phyloP scores from a whole-genome alignment of 148 eudicot genomes.

The Cornus florida region DNA sequence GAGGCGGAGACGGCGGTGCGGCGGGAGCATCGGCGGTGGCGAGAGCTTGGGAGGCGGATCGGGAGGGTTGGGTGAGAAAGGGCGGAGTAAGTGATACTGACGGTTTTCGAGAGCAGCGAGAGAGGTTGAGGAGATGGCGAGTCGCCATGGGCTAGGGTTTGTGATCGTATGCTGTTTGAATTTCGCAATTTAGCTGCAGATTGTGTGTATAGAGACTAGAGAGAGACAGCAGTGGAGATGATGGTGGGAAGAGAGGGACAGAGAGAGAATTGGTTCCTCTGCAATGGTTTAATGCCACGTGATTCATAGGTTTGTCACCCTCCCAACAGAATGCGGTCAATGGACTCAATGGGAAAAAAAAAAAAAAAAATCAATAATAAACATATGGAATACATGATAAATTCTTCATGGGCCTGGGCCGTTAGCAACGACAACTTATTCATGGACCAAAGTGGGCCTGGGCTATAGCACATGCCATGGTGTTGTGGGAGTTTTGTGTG shows the following conservation, averaged over 20 bases:
- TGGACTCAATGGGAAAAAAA: too few relatives aligned
- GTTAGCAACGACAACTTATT: too few relatives aligned
- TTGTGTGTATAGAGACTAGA: background rate
- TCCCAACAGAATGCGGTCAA: too few relatives aligned
- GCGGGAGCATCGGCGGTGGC: conserved; percentile 10
- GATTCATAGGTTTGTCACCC: too few relatives aligned
- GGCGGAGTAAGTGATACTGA: conserved; percentile 6
- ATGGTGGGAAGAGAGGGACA: background rate
- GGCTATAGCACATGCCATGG: too few relatives aligned
- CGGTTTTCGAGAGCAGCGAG: conserved; percentile 17
- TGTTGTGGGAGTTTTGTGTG: too few relatives aligned
- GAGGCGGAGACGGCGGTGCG: conserved; percentile 26
- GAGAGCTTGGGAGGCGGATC: conserved; percentile 14
- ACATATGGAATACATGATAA: too few relatives aligned
- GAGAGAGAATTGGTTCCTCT: background rate
- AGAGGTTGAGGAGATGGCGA: conserved; percentile 25
- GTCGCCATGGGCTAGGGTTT: conserved; percentile 23
- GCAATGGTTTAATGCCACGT: background rate
- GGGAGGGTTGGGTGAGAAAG: conserved; percentile 16
- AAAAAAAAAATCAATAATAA: too few relatives aligned
- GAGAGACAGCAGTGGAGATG: background rate
- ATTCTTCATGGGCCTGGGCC: too few relatives aligned
- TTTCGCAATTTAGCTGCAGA: background rate
- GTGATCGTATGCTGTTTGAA: background rate
- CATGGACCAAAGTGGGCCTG: too few relatives aligned